Evolutionary conservation across 768 basidiomycete species (phyloP), one percentile per base, ranked within the genome.

Genomic region (Pisolithus albus): DNA sequence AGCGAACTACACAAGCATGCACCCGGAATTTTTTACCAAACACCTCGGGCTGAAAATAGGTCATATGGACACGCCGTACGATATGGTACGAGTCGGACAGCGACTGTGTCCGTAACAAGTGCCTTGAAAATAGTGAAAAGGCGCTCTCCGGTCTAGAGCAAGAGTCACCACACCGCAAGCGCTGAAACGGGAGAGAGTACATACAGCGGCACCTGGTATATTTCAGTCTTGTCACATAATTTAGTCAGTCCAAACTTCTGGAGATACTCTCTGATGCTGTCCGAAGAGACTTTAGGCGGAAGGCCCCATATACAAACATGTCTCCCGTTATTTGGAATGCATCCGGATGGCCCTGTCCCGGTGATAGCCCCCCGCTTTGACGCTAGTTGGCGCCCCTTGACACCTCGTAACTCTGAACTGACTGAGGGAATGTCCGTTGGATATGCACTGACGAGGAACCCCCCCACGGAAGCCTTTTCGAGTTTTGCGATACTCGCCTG

Each of bases 71-170:
- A 36, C 71, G 64, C 46, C 84, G 80, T 18, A 82, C 82, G 23
- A 90, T 66, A 48, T 78, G 79, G 58, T 86, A 79, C 1, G 89
- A 89, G 59, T 90, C 85, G 8, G 84, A 74, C 16, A 73, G 67
- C 0, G 80, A 79, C 2, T 68, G 63, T 49, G 85, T 65, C 32
- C 78, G 79, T 24, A 90, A 71, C 9, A 83, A 56, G 56, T 77
- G 80, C 44, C 79, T 77, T 23, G 82, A 75, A 56, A 69, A 71
- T 51, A 78, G 41, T 6, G 75, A 69, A 57, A 78, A 81, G 36
- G 66, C 60, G 19, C 58, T 59, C 18, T 66, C 47, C 28, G 72
- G 71, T 44, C 75, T 74, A 53, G 1, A 30, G 36, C 54, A 23
- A 46, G 26, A 11, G 34, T 34, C 34, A 34, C 34, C 13, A 36